Evolutionary conservation across 306 rosid species (phyloP).

Genomic region (Geum urbanum): DNA sequence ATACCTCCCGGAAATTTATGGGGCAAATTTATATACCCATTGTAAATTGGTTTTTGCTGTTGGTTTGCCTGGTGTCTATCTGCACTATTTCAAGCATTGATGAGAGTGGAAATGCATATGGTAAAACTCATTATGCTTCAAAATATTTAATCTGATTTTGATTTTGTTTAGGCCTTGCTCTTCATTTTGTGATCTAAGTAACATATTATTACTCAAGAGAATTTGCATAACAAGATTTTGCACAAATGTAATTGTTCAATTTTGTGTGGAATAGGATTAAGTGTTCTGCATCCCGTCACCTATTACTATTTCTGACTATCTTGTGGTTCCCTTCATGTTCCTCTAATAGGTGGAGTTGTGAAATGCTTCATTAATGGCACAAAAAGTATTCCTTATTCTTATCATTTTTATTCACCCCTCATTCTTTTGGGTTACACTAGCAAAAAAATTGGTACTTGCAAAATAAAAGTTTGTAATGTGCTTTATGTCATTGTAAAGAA

Average conservation of each 20-base stretch:
- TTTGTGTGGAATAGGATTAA: neutral
- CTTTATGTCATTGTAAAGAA: too few species aligned
- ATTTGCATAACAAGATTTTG: neutral
- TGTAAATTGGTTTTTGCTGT: slow-evolving; percentile 91
- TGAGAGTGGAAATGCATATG: slow-evolving; percentile 98
- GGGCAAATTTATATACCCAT: slow-evolving; percentile 98
- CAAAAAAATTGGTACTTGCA: too few species aligned
- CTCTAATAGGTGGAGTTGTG: neutral
- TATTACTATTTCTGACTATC: neutral
- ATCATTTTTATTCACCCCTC: too few species aligned
- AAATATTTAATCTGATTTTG: slow-evolving; percentile 11
- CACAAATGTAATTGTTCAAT: neutral
- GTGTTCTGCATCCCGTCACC: neutral
- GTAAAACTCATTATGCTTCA: slow-evolving; percentile 40
- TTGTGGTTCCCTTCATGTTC: neutral
- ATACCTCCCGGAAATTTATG: slow-evolving; percentile 94
- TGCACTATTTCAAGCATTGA: slow-evolving; percentile 74
- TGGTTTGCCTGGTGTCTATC: slow-evolving; percentile 65
- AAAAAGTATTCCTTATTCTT: too few species aligned
- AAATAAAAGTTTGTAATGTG: too few species aligned
- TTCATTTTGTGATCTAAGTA: slow-evolving; percentile 6
- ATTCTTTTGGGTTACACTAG: too few species aligned
- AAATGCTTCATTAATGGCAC: neutral
- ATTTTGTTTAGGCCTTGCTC: neutral
- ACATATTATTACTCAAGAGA: neutral